Percentiles rank a stretch among this genome's conserved stretches.
Conservation (phyloP, 2,329 filamentous ascomycete species). For the Tricladium varicosporioides region DNA sequence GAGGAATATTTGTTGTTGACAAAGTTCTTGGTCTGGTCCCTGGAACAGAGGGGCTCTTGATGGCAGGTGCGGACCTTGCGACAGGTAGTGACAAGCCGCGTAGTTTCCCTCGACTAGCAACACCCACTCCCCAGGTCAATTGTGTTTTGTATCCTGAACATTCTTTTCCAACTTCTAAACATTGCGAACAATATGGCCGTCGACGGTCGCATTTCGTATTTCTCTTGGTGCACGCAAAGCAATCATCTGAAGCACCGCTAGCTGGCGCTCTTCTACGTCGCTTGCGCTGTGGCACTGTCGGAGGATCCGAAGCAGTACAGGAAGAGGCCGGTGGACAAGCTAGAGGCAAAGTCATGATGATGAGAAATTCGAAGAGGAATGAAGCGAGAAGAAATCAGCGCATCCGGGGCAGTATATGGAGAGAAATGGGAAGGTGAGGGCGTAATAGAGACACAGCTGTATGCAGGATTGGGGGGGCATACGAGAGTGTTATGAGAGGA, state of each 20-base stretch:
- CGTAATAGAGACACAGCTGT: no score
- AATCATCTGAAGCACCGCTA: conserved; percentile 89
- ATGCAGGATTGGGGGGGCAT: no score
- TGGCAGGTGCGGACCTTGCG: conserved; percentile 54
- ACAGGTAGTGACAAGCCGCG: conserved; percentile 78
- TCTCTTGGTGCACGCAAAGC: conserved; percentile 87
- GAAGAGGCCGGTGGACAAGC: conserved; percentile 30
- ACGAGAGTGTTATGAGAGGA: conserved; percentile 6
- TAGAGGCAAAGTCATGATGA: conserved; percentile 34
- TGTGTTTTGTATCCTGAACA: conserved; percentile 97
- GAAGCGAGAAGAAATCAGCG: neutral
- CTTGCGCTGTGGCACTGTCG: conserved; percentile 44
- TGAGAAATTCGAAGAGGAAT: neutral
- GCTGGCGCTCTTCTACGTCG: conserved; percentile 84
- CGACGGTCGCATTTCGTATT: conserved; percentile 85
- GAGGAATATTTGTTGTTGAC: conserved; percentile 26
- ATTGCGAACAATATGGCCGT: conserved; percentile 92
- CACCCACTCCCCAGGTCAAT: conserved; percentile 93
- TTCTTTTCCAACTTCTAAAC: conserved; percentile 85
- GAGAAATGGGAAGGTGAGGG: neutral
- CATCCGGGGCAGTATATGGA: neutral
- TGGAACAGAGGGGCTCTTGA: conserved; percentile 32
- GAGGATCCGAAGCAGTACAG: conserved; percentile 25
- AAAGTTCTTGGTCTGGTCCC: conserved; percentile 27
- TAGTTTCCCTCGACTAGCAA: conserved; percentile 92